Evolutionary conservation across 306 rosid genomes (phyloP).

Genomic region (Gleditsia sinensis): DNA sequence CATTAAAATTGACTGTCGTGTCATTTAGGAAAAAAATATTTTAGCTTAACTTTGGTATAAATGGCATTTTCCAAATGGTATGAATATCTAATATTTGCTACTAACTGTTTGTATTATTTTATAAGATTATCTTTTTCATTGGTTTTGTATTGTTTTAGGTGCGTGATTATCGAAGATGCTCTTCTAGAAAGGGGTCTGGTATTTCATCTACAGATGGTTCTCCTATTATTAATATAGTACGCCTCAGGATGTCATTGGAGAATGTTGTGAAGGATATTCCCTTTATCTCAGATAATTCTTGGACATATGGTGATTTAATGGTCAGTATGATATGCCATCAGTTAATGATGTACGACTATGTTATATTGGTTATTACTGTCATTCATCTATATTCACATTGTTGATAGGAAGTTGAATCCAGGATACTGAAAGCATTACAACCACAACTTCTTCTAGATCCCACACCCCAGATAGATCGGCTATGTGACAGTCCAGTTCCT

Average conservation of each 20-base stretch:
- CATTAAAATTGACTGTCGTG: too few species aligned
- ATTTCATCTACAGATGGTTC: conserved; percentile 48
- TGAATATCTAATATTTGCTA: too few species aligned
- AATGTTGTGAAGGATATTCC: conserved; percentile 97
- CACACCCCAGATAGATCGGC: conserved; percentile 75
- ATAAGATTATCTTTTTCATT: conserved; percentile 30
- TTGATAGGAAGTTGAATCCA: conserved; percentile 86
- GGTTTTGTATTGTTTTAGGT: too few species aligned
- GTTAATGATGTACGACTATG: conserved; percentile 23
- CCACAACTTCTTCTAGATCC: conserved; percentile 89
- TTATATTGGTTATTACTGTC: conserved; percentile 31
- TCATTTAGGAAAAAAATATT: too few species aligned
- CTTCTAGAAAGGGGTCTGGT: conserved; percentile 63
- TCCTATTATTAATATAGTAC: conserved; percentile 63
- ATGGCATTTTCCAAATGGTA: too few species aligned
- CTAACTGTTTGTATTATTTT: too few species aligned
- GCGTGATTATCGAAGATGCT: conserved; percentile 79
- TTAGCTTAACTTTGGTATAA: too few species aligned
- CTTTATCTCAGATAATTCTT: conserved; percentile 74
- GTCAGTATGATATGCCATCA: conserved; percentile 51
- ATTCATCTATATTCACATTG: conserved; percentile 19
- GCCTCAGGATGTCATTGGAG: conserved; percentile 92
- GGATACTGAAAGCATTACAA: conserved; percentile 79
- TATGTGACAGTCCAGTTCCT: conserved; percentile 62
- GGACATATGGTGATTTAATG: conserved; percentile 99